Conservation (phyloP, 139 green algal species). For the Spirogloea muscicola region DNA sequence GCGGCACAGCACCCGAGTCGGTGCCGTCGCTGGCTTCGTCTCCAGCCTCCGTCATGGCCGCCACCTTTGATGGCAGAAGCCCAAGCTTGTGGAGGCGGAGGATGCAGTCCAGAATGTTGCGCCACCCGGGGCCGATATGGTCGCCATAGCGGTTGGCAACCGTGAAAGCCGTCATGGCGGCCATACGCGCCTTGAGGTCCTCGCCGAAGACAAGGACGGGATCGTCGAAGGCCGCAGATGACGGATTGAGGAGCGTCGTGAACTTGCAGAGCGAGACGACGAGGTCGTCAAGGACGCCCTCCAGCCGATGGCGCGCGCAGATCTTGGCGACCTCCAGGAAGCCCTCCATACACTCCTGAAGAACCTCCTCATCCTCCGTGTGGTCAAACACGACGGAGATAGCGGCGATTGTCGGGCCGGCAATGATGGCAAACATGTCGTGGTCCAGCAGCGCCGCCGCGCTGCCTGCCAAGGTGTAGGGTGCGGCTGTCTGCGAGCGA, state of each 20-base stretch:
- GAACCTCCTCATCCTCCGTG: constrained; percentile 51
- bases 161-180: constrained; percentile 69
- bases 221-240: too few relatives aligned
- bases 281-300: constrained; percentile 53
- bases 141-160: constrained; percentile 80
- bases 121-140: constrained; percentile 73
- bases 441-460: constrained; percentile 57
- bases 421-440: constrained; percentile 85
- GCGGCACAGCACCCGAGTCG: neutral
- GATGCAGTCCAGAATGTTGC: constrained; percentile 78
- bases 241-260: constrained; percentile 56
- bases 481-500: constrained; percentile 7
- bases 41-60: too few relatives aligned
- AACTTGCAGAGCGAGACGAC: constrained; percentile 69
- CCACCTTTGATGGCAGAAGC: constrained; percentile 58
- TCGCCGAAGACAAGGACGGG: constrained; percentile 66
- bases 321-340: constrained; percentile 57
- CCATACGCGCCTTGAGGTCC: constrained; percentile 63
- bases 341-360: constrained; percentile 53
- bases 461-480: constrained; percentile 39
- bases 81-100: constrained; percentile 74
- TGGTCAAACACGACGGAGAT: constrained; percentile 84
- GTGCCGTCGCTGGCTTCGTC: neutral
- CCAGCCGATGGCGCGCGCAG: constrained; percentile 52
- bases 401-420: constrained; percentile 80